phyloP scores from a whole-genome alignment of 768 basidiomycete species.

The Tremella mesenterica region DNA sequence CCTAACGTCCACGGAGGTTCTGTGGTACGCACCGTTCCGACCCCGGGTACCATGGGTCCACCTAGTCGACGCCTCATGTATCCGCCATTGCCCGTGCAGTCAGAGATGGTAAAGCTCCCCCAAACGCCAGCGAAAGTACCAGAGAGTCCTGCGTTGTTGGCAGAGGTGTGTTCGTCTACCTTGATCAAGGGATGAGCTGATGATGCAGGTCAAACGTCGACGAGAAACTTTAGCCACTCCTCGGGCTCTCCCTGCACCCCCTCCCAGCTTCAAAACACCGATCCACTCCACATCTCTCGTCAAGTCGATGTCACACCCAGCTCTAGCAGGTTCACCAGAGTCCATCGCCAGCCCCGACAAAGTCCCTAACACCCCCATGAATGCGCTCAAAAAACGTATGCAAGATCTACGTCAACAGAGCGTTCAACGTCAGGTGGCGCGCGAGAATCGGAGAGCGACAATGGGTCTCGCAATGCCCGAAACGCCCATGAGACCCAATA shows the following conservation, averaged over 20 bases:
- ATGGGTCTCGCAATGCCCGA: slow-evolving; percentile 31
- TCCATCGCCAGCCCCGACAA: neutral
- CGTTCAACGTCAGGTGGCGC: slow-evolving; percentile 6
- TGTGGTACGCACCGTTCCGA: neutral
- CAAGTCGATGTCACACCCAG: slow-evolving; percentile 6
- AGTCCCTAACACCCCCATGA: slow-evolving; percentile 4
- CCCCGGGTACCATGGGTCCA: slow-evolving; percentile 22
- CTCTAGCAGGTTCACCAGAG: neutral
- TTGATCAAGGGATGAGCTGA: slow-evolving; percentile 1
- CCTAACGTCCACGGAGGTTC: slow-evolving; percentile 3
- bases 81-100: slow-evolving; percentile 1
- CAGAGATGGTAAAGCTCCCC: slow-evolving; percentile 1
- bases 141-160: slow-evolving; percentile 1
- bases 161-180: slow-evolving; percentile 4
- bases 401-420: slow-evolving; percentile 25
- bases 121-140: neutral
- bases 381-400: slow-evolving; percentile 22
- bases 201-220: slow-evolving; percentile 15
- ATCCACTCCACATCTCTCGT: slow-evolving; percentile 15
- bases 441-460: slow-evolving; percentile 25
- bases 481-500: slow-evolving; percentile 17
- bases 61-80: slow-evolving; percentile 12
- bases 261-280: slow-evolving; percentile 28
- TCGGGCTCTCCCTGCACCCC: slow-evolving; percentile 31
- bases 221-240: slow-evolving; percentile 34